A percentile compares a stretch with the other conserved stretches of the same genome.
These are phyloP conservation scores for Lyophyllum semitale DNA, from an alignment of 768 basidiomycete genomes.

Conservation along the genomic window DNA sequence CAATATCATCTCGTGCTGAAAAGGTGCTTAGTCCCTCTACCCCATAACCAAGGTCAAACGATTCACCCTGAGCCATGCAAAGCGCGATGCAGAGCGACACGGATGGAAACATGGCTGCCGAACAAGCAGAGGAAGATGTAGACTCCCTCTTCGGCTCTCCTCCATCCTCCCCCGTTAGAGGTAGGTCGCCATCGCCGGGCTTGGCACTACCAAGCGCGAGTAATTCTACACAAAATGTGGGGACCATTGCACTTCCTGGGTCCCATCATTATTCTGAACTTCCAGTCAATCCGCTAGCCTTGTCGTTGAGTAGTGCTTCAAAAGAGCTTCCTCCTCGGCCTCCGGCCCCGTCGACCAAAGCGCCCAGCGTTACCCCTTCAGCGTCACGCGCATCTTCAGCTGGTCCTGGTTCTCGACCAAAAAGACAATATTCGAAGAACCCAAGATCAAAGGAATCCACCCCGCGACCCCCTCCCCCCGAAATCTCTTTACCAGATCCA, in stretches of 20 bases:
- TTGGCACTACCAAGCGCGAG: conserved; percentile 58
- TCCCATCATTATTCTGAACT: conserved; percentile 89
- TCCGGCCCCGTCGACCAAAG: conserved; percentile 30
- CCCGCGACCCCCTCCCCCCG: conserved; percentile 50
- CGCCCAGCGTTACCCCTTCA: conserved; percentile 6
- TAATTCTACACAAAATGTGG: conserved; percentile 79
- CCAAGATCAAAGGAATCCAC: conserved; percentile 39
- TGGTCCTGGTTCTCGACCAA: conserved; percentile 22
- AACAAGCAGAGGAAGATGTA: conserved; percentile 43
- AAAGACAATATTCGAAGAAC: conserved; percentile 36
- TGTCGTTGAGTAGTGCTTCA: conserved; percentile 47
- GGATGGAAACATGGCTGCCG: conserved; percentile 5
- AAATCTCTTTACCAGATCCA: conserved; percentile 65
- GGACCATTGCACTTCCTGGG: conserved; percentile 98
- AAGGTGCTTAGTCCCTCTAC: conserved; percentile 16
- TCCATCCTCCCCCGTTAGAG: conserved; percentile 65
- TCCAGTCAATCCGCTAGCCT: conserved; percentile 78
- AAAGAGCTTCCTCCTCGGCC: conserved; percentile 34
- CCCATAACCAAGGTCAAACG: not conserved
- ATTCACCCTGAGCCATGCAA: conserved; percentile 9
- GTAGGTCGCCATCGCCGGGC: conserved; percentile 71
- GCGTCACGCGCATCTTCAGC: conserved; percentile 22
- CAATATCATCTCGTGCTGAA: conserved; percentile 7
- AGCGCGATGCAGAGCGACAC: conserved; percentile 22
- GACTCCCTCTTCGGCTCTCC: conserved; percentile 86